phyloP scores from a whole-genome alignment of 129 eudicot species.

The Logfia minima region DNA sequence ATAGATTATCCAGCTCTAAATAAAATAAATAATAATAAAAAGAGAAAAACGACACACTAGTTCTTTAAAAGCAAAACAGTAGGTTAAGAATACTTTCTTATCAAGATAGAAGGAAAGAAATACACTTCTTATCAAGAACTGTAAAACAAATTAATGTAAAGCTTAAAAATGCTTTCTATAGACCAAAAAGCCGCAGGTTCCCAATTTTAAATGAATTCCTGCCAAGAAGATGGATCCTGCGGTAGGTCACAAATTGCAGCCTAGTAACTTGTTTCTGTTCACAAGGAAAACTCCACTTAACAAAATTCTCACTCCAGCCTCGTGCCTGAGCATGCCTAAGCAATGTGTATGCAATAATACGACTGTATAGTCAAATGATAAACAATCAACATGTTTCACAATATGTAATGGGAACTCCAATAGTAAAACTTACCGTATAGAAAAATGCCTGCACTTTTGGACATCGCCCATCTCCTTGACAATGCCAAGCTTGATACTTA shows the following conservation, averaged over 20 bases:
- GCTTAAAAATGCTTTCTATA: neutral
- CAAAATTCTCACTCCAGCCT: constrained; percentile 3
- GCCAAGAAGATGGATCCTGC: too few species aligned
- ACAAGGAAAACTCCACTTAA: too few species aligned
- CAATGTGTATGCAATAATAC: constrained; percentile 1
- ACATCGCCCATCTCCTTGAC: constrained; percentile 41
- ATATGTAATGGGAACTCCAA: neutral
- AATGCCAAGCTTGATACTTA: constrained; percentile 53
- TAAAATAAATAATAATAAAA: neutral
- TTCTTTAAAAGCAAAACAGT: neutral
- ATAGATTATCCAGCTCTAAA: neutral
- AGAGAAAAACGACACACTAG: neutral
- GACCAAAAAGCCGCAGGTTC: neutral
- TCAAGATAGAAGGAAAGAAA: neutral
- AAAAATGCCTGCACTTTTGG: constrained; percentile 50
- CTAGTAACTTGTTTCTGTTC: neutral
- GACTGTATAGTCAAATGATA: neutral
- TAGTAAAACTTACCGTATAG: constrained; percentile 61
- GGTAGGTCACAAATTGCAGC: neutral
- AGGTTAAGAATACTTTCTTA: neutral
- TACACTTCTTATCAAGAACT: constrained; percentile 9
- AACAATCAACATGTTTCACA: neutral
- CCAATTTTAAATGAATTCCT: too few species aligned
- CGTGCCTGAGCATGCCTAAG: neutral
- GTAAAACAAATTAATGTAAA: neutral